Evolutionary conservation across 208 protist genomes (phyloP), one percentile per base, ranked within the genome.

Genomic region (Acanthamoeba polyphaga): DNA sequence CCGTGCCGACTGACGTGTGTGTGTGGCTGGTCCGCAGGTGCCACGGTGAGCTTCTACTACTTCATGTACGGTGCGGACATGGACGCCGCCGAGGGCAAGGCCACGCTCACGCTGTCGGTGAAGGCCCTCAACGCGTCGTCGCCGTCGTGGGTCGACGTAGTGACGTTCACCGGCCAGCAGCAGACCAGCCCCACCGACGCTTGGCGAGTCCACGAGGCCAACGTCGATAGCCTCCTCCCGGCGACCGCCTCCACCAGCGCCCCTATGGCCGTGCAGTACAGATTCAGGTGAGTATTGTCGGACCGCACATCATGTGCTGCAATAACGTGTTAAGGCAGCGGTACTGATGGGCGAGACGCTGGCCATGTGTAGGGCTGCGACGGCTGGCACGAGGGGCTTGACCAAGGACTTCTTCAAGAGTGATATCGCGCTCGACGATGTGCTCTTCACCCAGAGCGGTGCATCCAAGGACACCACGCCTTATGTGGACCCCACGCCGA

Each of bases 31-130:
- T 78, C 29, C 53, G 32, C 78, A 87, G 78, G 82, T 10, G 82
- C 82, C 15, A 89, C n/a, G 13, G 53, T 89, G 53, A 89, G 82
- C 82, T 89, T 89, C 55, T 89, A 66, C 53, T 89, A 89, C 82
- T 89, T 64, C 49, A 89, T 89, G 82, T 89, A 89, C 49, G 82
- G 82, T 10, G 82, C 43, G 5, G 82, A 89, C 43, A 89, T 89
- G 53, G 29, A 89, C 82, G 82, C 82, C 24, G 8, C 19, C 6
- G 82, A 34, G 82, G 82, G 82, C 49, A 32, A 58, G 82, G 82
- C 53, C 55, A 43, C 55, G 19, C 82, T 89, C 53, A 66, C 49
- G 82, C 29, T 89, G 49, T 29, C 49, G n/a, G 24, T 89, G 27
- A 34, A 49, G 38, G 49, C 82, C 10, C 82, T 89, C n/a, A 89